Percentiles rank a stretch among this genome's conserved stretches.
phyloP scores from a whole-genome alignment of 169 alveolate genomes.

The Amoebophrya sp. region DNA sequence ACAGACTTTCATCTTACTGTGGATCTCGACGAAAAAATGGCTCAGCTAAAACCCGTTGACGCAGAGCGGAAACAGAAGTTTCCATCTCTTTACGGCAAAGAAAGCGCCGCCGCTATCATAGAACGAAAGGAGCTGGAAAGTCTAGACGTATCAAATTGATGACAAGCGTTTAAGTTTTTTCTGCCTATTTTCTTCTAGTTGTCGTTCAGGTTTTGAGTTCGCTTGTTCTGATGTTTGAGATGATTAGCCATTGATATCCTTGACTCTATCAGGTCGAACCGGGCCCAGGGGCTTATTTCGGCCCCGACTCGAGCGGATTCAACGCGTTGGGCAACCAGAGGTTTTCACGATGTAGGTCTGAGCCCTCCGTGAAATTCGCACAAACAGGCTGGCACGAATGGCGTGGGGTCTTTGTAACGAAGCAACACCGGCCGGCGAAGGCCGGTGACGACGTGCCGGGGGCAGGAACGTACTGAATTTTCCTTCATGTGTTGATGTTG shows the following conservation, averaged over 20 bases:
- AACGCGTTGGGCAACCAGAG: neutral
- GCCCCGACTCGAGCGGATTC: neutral
- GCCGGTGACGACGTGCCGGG: neutral
- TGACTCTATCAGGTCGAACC: neutral
- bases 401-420: constrained; percentile 1
- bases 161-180: no score
- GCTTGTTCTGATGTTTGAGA: no score
- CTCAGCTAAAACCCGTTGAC: neutral
- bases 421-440: neutral
- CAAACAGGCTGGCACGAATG: neutral
- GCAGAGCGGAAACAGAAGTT: constrained; percentile 1
- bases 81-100: constrained; percentile 21
- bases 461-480: neutral
- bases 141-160: neutral
- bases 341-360: neutral
- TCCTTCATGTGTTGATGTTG: neutral
- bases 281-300: neutral
- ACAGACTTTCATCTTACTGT: no score
- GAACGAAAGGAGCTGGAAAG: neutral
- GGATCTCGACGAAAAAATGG: neutral
- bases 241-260: neutral
- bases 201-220: no score
- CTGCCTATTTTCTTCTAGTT: no score
- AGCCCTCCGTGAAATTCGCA: neutral
- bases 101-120: neutral